Evolutionary conservation across 305 asterid genomes (phyloP).

Genomic region (Plantago lanceolata): DNA sequence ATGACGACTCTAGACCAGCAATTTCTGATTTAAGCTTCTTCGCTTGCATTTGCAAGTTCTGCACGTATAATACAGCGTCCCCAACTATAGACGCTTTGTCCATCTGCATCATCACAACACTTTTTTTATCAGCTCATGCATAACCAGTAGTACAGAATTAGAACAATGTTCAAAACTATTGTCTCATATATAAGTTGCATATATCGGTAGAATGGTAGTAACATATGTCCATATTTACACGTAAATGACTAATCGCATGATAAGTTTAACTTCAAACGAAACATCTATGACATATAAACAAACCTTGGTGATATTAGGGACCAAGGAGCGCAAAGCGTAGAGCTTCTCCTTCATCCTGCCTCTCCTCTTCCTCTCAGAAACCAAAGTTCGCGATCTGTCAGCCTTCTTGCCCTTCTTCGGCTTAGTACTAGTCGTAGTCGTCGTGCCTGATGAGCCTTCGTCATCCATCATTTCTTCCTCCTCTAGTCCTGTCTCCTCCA

Average conservation of each 20-base stretch:
- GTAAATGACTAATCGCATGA: too few relatives aligned
- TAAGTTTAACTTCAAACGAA: too few relatives aligned
- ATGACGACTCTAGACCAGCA: conserved; percentile 41
- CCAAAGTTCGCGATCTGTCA: conserved; percentile 62
- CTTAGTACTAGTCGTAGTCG: conserved; percentile 14
- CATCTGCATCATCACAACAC: conserved; percentile 43
- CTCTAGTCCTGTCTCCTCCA: conserved; percentile 22
- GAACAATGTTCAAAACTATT: too few relatives aligned
- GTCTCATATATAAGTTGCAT: background rate
- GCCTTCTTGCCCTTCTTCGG: conserved; percentile 28
- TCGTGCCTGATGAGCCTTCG: conserved; percentile 42
- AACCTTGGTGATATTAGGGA: conserved; percentile 88
- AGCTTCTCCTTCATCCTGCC: conserved; percentile 84
- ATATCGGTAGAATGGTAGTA: too few relatives aligned
- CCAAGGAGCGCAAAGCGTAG: conserved; percentile 71
- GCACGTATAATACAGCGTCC: conserved; percentile 64
- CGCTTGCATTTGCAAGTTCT: conserved; percentile 62
- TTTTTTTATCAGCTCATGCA: too few relatives aligned
- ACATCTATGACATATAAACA: background rate
- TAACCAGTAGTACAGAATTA: too few relatives aligned
- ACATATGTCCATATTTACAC: too few relatives aligned
- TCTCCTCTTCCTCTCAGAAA: conserved; percentile 74
- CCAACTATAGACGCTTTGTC: conserved; percentile 89
- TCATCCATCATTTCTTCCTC: conserved; percentile 29
- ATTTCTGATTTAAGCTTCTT: conserved; percentile 60